Base-by-base conservation (phyloP, 192 early-diverging fungal species). In the Tieghemiomyces parasiticus region DNA sequence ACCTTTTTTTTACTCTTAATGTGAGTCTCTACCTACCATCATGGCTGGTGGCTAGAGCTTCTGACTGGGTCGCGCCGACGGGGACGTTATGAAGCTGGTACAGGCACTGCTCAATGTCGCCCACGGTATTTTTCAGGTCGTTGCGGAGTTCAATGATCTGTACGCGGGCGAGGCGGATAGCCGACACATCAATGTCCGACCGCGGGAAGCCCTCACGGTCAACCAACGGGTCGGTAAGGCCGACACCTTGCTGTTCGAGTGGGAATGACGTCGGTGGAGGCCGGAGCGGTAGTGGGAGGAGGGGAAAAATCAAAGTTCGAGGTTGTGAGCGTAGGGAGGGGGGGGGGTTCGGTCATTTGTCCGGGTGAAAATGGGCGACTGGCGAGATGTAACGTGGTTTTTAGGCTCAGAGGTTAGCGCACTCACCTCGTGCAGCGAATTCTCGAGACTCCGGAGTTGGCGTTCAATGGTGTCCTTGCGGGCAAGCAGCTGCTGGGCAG, bases 171-270 rank as follows among this genome's bases (percentile, higher is more conserved):
- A 76, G 59, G 44, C 81, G 73, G 20, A 88, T 65, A 4, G 71
- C 66, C 29, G 69, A 72, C 24, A 88, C 72, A 61, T 88, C 86
- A 2, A 88, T 70, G 62, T 88, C 86, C 1, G 73, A 35, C 28
- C 86, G 78, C 9, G 86, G 86, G 60, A 83, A 88, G 16, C 83
- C 83, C 0, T 79, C 71, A 0, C 48, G 1, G 59, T 84, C 82
- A 1, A 84, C 68, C 35, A 88, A 74, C 8, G 73, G 56, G 14
- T 70, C 72, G 12, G 66, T 74, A 59, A 80, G 69, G 42, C 68
- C 75, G 14, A 74, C 74, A 29, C 71, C 69, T 26, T 80, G 74
- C 61, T 59, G 19, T n/a, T n/a, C n/a, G n/a, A n/a, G n/a, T n/a
- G n/a, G n/a, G n/a, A n/a, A n/a, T n/a, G n/a, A n/a, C n/a, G n/a